These are phyloP conservation scores for Strigomonas culicis DNA, from an alignment of 208 protist genomes.

Conservation along the genomic window DNA sequence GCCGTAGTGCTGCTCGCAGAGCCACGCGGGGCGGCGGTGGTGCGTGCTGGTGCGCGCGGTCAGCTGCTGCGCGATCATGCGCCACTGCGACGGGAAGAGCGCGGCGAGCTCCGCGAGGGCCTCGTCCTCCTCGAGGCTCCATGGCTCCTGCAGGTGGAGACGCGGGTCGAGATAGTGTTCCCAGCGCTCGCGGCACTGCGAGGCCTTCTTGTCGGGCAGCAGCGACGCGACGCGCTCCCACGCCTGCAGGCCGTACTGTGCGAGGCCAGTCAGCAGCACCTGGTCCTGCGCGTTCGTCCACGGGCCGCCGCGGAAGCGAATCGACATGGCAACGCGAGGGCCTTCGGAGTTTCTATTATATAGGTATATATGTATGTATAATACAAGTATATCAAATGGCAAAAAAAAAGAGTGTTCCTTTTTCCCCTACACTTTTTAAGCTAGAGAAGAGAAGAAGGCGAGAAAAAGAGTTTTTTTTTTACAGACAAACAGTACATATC, in stretches of 20 bases:
- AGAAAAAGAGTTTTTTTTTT: not conserved
- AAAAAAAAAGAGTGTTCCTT: not conserved
- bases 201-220: constrained; percentile 97
- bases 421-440: not conserved
- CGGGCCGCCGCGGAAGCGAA: constrained; percentile 96
- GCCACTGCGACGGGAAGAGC: constrained; percentile 98
- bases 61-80: constrained; percentile 95
- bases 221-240: constrained; percentile 99
- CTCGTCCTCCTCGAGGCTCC: constrained; percentile 99
- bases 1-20: constrained; percentile 99
- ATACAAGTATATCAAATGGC: not conserved
- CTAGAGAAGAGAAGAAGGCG: not conserved
- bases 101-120: constrained; percentile 98
- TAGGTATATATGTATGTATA: constrained; percentile 2
- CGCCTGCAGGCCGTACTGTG: constrained; percentile 99
- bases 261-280: constrained; percentile 98
- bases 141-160: constrained; percentile 98
- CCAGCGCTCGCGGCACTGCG: constrained; percentile 99
- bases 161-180: constrained; percentile 99
- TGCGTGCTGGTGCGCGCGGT: constrained; percentile 35
- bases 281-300: constrained; percentile 99
- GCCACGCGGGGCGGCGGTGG: constrained; percentile 96
- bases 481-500: not conserved
- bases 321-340: constrained; percentile 6
- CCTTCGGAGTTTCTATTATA: not conserved